Base-by-base conservation (phyloP, 495 filamentous ascomycete species). In the Penicillium bovifimosum region DNA sequence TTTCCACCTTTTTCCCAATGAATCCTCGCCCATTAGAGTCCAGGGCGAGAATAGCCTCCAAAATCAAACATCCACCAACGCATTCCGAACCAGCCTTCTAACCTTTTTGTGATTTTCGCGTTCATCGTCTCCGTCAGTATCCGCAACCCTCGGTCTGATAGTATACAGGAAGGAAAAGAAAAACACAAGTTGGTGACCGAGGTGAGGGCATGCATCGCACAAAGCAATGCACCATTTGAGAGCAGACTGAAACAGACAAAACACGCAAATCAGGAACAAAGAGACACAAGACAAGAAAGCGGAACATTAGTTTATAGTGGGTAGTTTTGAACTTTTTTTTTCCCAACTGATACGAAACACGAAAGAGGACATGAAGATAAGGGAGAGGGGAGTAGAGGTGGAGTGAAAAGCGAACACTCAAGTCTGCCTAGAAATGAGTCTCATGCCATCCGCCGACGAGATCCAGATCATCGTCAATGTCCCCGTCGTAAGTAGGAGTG, bases 381-480 rank as follows among this genome's bases (percentile, higher is more conserved):
- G 39, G 46, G 44, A 54, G 35, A 28, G 9, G 45, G 44, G 16
- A 39, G 42, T 34, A 48, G 47, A 35, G 34, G 24, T 47, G 42
- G 16, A 51, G 49, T 34, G 42, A 39, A 53, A 28, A 36, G 33
- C 9, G 43, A 47, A 38, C 40, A 36, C n/a, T 24, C n/a, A 36
- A 50, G 16, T n/a, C 41, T 54, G 48, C 53, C 55, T 77, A 79
- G 58, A 78, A 68, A 53, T 75, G 75, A 52, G 77, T 72, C 43
- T 88, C 83, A 61, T 86, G 79, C 86, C 88, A 93, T 68, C 84
- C 88, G 74, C 89, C 91, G 80, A 95, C 88, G 79, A 90, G 91
- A 78, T 91, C 89, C 65, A 87, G 69, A 65, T 90, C 88, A 61
- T 84, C 83, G 63, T 87, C 80, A 64, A 84, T 73, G 59, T 76